phyloP scores from a whole-genome alignment of 2,329 filamentous ascomycete species.

The Bipolaris bicolor region DNA sequence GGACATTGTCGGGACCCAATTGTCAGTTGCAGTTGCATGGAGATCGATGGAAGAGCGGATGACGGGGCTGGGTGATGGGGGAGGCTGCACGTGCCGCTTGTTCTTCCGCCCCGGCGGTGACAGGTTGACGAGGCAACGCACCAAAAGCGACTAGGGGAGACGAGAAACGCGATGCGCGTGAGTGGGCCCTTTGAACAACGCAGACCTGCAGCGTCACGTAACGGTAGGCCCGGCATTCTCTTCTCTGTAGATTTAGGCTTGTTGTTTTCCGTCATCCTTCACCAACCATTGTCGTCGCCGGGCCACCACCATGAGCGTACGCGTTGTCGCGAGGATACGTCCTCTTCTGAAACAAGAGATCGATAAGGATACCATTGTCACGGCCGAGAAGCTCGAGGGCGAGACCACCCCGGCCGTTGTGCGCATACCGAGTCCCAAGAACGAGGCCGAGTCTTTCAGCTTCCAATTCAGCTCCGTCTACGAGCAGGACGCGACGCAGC shows the following conservation, averaged over 20 bases:
- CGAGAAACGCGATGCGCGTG: constrained; percentile 32
- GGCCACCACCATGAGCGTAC: constrained; percentile 62
- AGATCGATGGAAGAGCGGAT: not conserved
- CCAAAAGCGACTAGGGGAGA: constrained; percentile 22
- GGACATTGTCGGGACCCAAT: not conserved
- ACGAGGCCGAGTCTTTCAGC: constrained; percentile 86
- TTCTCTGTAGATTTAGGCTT: constrained; percentile 34
- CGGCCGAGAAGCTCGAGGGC: constrained; percentile 56
- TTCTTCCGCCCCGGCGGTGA: constrained; percentile 19
- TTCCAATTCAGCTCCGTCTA: constrained; percentile 97
- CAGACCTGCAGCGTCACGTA: constrained; percentile 38
- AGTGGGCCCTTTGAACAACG: constrained; percentile 26
- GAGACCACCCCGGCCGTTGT: constrained; percentile 65
- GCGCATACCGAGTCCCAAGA: constrained; percentile 92
- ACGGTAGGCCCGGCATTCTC: constrained; percentile 40
- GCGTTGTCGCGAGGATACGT: constrained; percentile 88
- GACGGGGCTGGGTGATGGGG: not conserved
- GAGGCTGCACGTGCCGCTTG: constrained; percentile 24
- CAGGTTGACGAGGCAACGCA: constrained; percentile 31
- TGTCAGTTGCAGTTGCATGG: not conserved
- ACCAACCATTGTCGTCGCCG: constrained; percentile 16
- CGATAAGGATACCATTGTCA: constrained; percentile 86
- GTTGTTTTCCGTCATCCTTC: constrained; percentile 25
- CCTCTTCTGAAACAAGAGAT: constrained; percentile 85
- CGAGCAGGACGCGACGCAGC: constrained; percentile 78